Evolutionary conservation across 2,329 filamentous ascomycete species (phyloP).

Genomic region (Fusarium sp.): DNA sequence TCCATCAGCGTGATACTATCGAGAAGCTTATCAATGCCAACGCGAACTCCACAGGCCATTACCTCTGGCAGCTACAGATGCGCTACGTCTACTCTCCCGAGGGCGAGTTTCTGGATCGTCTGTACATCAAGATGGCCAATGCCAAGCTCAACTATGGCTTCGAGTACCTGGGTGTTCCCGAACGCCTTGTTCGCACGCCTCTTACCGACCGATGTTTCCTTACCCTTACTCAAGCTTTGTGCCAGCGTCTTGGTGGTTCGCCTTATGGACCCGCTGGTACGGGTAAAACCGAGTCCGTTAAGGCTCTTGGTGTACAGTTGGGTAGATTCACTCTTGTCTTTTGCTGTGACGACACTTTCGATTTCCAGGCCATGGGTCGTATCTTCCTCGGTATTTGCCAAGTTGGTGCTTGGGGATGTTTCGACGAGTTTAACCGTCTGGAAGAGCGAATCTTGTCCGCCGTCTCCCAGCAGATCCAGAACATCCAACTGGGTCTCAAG

Average conservation of each 20-base stretch:
- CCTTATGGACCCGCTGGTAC: constrained; percentile 98
- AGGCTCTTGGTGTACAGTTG: constrained; percentile 95
- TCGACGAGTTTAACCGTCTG: constrained; percentile 99
- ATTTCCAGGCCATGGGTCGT: constrained; percentile 99
- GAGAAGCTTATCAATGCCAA: constrained; percentile 85
- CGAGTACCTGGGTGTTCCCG: constrained; percentile 96
- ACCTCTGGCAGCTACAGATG: constrained; percentile 97
- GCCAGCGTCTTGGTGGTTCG: constrained; percentile 94
- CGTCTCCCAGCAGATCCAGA: constrained; percentile 99
- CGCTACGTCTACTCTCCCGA: constrained; percentile 90
- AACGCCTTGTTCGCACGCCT: constrained; percentile 95
- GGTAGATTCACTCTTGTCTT: constrained; percentile 98
- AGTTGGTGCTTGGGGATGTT: constrained; percentile 99
- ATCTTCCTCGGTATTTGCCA: constrained; percentile 99
- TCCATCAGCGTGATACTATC: constrained; percentile 95
- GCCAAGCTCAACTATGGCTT: constrained; percentile 96
- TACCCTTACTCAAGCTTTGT: constrained; percentile 95
- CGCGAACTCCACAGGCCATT: constrained; percentile 83
- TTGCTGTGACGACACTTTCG: constrained; percentile 99
- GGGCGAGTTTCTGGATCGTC: constrained; percentile 84
- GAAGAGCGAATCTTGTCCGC: constrained; percentile 98
- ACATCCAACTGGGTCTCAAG: constrained; percentile 96
- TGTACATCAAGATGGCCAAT: constrained; percentile 97
- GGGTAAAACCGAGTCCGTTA: constrained; percentile 99
- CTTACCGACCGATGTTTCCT: constrained; percentile 98